Conservation (phyloP, 164 flowering plant genomes). For the Magnolia changhungtana region DNA sequence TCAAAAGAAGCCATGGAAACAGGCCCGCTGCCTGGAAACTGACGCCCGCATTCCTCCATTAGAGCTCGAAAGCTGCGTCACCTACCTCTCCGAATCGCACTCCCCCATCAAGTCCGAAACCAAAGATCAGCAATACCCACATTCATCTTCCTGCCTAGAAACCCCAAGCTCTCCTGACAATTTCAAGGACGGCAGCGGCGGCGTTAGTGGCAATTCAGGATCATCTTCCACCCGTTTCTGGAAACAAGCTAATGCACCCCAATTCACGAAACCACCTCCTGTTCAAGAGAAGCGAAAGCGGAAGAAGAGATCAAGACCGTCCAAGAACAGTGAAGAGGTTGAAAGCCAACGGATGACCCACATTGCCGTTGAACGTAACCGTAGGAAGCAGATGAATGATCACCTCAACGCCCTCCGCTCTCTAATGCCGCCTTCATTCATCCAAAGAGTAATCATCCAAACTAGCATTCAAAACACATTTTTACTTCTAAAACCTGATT, state of each 20-base stretch:
- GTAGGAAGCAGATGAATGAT: conserved; percentile 64
- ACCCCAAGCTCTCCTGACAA: conserved; percentile 15
- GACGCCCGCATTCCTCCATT: conserved; percentile 10
- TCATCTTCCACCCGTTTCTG: not conserved
- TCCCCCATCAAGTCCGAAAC: conserved; percentile 41
- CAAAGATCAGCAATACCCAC: conserved; percentile 9
- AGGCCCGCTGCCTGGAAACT: not conserved
- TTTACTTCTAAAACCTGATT: not conserved
- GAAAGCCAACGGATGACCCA: conserved; percentile 69
- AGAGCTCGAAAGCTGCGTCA: conserved; percentile 49
- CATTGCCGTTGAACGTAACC: conserved; percentile 69
- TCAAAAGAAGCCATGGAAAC: conserved; percentile 26
- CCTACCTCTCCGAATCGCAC: conserved; percentile 30
- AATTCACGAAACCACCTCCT: not conserved
- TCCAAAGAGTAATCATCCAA: conserved; percentile 40
- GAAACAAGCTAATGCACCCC: not conserved
- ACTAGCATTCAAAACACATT: not conserved
- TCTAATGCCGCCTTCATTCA: conserved; percentile 52
- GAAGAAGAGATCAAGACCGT: conserved; percentile 41
- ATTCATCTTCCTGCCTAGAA: conserved; percentile 7
- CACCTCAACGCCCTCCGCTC: conserved; percentile 52
- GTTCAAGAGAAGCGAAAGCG: conserved; percentile 40
- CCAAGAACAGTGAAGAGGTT: conserved; percentile 56
- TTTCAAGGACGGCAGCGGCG: not conserved
- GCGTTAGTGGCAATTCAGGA: not conserved